Conservation (phyloP, 225 moss, liverwort and hornwort species). For the Polytrichum commune region DNA sequence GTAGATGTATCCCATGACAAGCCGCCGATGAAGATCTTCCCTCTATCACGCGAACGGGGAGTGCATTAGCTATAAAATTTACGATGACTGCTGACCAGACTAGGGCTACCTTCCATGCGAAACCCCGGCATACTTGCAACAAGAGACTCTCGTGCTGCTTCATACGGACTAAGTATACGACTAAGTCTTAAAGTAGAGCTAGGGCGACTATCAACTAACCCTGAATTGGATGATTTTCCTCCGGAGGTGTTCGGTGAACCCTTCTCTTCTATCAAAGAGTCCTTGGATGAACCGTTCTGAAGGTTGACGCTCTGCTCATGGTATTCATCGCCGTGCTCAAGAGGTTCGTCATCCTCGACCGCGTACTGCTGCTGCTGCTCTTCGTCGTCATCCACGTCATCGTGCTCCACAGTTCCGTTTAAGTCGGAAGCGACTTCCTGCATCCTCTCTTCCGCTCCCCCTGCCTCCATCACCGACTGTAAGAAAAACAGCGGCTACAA, state of each 20-base stretch:
- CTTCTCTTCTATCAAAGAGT: constrained; percentile 60
- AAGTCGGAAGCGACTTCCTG: constrained; percentile 56
- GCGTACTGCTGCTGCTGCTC: constrained; percentile 51
- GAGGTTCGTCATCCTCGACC: constrained; percentile 46
- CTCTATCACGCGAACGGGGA: constrained; percentile 92
- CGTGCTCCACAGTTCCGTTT: constrained; percentile 50
- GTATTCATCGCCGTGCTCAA: constrained; percentile 41
- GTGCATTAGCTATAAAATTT: constrained; percentile 79
- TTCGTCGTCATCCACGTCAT: constrained; percentile 43
- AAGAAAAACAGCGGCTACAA: constrained; percentile 1
- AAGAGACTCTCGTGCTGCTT: constrained; percentile 71
- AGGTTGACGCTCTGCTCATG: constrained; percentile 28
- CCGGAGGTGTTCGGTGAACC: constrained; percentile 61
- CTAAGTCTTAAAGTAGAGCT: constrained; percentile 73
- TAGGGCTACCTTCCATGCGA: constrained; percentile 73
- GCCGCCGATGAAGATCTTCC: constrained; percentile 99
- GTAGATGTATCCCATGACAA: constrained; percentile 99
- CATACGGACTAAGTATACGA: constrained; percentile 34
- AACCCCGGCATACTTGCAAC: constrained; percentile 78
- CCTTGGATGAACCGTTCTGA: constrained; percentile 50
- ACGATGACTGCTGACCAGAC: constrained; percentile 68
- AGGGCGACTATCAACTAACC: constrained; percentile 74
- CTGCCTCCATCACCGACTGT: constrained; percentile 14
- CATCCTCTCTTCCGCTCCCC: constrained; percentile 60
- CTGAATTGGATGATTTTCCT: constrained; percentile 61